Conservation (phyloP, 2,329 filamentous ascomycete genomes). For the Xylariaceae sp. region DNA sequence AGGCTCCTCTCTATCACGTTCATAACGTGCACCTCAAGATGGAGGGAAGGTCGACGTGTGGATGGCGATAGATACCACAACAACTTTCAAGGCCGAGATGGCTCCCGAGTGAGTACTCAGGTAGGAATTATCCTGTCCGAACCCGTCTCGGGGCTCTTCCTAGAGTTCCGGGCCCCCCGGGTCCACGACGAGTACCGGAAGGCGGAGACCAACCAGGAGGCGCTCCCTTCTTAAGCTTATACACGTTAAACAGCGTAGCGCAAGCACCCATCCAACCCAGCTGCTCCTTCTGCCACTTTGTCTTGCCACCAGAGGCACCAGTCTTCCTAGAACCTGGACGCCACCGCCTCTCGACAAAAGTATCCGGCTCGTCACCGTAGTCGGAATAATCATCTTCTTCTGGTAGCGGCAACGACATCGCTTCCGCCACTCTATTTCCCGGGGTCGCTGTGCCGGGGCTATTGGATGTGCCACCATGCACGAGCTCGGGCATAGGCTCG, state of each 20-base stretch:
- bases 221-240: constrained; percentile 24
- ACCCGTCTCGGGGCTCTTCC: neutral
- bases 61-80: no score
- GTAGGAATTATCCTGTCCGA: no score
- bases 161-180: neutral
- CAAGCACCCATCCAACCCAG: constrained; percentile 46
- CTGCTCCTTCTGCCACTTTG: constrained; percentile 39
- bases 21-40: no score
- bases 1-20: no score
- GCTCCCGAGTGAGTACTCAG: no score
- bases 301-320: constrained; percentile 12
- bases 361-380: constrained; percentile 3
- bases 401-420: constrained; percentile 2
- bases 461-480: no score
- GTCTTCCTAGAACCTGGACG: neutral
- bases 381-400: constrained; percentile 2
- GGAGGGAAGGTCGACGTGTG: no score
- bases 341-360: constrained; percentile 11
- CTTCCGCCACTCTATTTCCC: constrained; percentile 16
- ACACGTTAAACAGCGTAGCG: constrained; percentile 37
- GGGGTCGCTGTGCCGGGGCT: no score
- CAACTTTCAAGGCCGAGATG: no score
- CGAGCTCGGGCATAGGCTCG: constrained; percentile 15
- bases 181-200: neutral
- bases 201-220: constrained; percentile 13